Base-by-base conservation (phyloP, 2,329 filamentous ascomycete species). In the Exophiala bonariae region DNA sequence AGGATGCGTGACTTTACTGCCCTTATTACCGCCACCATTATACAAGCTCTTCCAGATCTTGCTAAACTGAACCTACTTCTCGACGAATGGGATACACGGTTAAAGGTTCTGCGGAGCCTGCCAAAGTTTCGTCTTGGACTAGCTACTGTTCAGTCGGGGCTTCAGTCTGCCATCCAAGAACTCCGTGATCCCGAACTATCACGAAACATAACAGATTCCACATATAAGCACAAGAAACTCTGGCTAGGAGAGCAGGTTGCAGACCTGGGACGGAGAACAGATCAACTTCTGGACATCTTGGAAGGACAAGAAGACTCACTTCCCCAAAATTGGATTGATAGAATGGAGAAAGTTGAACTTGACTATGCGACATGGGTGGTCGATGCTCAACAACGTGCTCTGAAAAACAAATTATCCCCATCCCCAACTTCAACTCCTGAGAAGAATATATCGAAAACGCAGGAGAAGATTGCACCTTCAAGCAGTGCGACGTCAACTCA, bases 1-100 rank as follows among this genome's bases (percentile, higher is more conserved):
- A 83, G 80, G 51, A 81, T 97, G 75, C 90, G 93, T 59, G 93
- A 97, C 66, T 82, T 96, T 60, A 91, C 89, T 7, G 89, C 92
- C 18, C 79, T 97, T 37, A 80, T 97, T 47, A 96, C 93, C 1
- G 88, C 91, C 20, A 95, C 92, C 26, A 87, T 96, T 14, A 71
- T 99, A n/a, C 88, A 93, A 62, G 83, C 89, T 3, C 76, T 99
- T 16, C 93, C 93, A 1, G 85, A 87, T 49, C 71, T 96, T 33
- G 86, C 89, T 8, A 83, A 79, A 44, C 69, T 99, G 17, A 83
- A 82, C 44, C 78, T 79, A 7, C 69, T 95, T n/a, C 73, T 97
- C 40, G 80, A 83, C 46, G 78, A 78, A 2, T 99, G 93, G 93
- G 83, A 78, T 19, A 77, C 87, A 32, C 85, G 93, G 16, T 70